These are phyloP conservation scores for Globisporangium megalacanthum DNA, from an alignment of 352 stramenopile species.

Conservation along the genomic window DNA sequence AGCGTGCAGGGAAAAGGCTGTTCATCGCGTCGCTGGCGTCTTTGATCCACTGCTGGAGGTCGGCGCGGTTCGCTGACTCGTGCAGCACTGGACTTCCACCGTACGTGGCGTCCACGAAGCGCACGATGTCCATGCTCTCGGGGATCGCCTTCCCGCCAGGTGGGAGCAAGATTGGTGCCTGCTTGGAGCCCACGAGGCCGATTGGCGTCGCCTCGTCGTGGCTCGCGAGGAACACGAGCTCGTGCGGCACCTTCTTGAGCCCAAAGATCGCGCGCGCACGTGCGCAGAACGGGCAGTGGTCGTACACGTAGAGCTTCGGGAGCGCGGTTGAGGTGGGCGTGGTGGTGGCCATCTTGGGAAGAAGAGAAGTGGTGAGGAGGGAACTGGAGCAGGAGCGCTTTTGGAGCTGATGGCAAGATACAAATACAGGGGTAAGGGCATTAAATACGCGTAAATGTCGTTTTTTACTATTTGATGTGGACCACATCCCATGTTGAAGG, in stretches of 20 bases:
- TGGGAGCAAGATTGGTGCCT: constrained; percentile 31
- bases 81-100: constrained; percentile 22
- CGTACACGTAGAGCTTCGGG: constrained; percentile 49
- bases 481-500: too few relatives aligned
- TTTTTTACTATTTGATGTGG: too few relatives aligned
- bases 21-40: constrained; percentile 29
- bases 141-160: constrained; percentile 21
- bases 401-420: too few relatives aligned
- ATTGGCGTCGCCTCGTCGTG: constrained; percentile 39
- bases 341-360: too few relatives aligned
- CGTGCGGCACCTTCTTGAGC: constrained; percentile 30
- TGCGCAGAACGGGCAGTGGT: constrained; percentile 40
- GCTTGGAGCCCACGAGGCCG: constrained; percentile 25
- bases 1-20: constrained; percentile 47
- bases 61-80: constrained; percentile 27
- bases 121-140: constrained; percentile 45
- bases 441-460: too few relatives aligned
- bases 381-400: too few relatives aligned
- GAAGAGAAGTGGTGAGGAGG: too few relatives aligned
- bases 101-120: constrained; percentile 35
- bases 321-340: neutral
- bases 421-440: too few relatives aligned
- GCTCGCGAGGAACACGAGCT: constrained; percentile 35
- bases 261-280: constrained; percentile 43
- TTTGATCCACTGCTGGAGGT: constrained; percentile 48